These are phyloP conservation scores for Termitomyces sp. DNA, from an alignment of 768 basidiomycete species.

Conservation along the genomic window DNA sequence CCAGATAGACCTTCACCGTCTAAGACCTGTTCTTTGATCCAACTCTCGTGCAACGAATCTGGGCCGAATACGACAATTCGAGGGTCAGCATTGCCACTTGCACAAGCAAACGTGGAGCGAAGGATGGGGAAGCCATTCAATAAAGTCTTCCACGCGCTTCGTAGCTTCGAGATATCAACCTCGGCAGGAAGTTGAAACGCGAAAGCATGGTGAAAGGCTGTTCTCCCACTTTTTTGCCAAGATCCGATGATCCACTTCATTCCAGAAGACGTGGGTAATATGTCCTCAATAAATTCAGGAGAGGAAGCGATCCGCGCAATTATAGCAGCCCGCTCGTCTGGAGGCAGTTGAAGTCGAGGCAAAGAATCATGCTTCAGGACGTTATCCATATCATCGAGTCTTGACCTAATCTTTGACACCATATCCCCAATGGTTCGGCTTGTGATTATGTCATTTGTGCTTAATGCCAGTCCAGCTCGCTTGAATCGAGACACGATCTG, in stretches of 20 bases:
- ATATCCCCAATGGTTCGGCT: constrained; percentile 33
- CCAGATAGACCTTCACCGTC: constrained; percentile 11
- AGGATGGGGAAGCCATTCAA: constrained; percentile 33
- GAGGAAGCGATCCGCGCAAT: constrained; percentile 14
- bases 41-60: constrained; percentile 11
- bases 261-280: constrained; percentile 24
- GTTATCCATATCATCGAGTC: neutral
- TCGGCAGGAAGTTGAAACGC: constrained; percentile 29
- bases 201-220: constrained; percentile 41
- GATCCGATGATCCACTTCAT: constrained; percentile 37
- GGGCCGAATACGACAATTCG: constrained; percentile 24
- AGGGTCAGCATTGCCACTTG: constrained; percentile 16
- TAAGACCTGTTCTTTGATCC: constrained; percentile 18
- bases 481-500: constrained; percentile 37
- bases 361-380: neutral
- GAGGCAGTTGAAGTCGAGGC: constrained; percentile 4
- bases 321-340: constrained; percentile 18
- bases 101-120: constrained; percentile 38
- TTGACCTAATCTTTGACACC: constrained; percentile 15
- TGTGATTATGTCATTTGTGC: constrained; percentile 36
- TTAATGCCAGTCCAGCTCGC: constrained; percentile 28
- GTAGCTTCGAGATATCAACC: constrained; percentile 25
- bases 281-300: constrained; percentile 17
- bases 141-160: constrained; percentile 33
- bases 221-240: constrained; percentile 38